Percentiles rank a stretch among this genome's conserved stretches.
Conservation (phyloP, 129 eudicot species). For the Artemisia annua region DNA sequence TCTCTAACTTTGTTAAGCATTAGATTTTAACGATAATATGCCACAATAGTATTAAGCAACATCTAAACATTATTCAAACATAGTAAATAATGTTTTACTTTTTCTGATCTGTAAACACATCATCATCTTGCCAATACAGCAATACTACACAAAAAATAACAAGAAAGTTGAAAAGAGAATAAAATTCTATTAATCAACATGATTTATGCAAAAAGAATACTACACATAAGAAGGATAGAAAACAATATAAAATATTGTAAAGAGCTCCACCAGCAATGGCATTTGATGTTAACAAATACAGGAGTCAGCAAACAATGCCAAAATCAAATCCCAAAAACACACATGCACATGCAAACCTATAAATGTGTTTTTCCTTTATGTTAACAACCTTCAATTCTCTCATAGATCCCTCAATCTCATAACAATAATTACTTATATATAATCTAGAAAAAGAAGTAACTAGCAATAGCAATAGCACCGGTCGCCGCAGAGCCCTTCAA, state of each 20-base stretch:
- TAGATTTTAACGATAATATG: too few relatives aligned
- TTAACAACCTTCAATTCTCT: conserved; percentile 26
- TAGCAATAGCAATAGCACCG: conserved; percentile 26
- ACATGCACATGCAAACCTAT: conserved; percentile 1
- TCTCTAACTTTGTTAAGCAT: too few relatives aligned
- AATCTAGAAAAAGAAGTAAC: conserved; percentile 33
- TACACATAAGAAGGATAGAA: not conserved
- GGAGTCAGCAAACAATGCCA: conserved; percentile 22
- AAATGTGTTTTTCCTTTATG: conserved; percentile 30
- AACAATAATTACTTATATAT: not conserved
- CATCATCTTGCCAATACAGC: too few relatives aligned
- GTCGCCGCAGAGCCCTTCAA: conserved; percentile 24
- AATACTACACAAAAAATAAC: too few relatives aligned
- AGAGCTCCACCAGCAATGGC: conserved; percentile 42
- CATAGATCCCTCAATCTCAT: conserved; percentile 18
- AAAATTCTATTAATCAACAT: too few relatives aligned
- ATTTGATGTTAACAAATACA: conserved; percentile 28
- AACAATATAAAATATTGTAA: conserved; percentile 12
- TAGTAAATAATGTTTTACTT: too few relatives aligned
- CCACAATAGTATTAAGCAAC: too few relatives aligned
- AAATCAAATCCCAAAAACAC: conserved; percentile 30
- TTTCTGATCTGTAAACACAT: too few relatives aligned
- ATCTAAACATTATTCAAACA: too few relatives aligned
- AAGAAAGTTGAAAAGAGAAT: too few relatives aligned
- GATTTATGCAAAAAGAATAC: not conserved